phyloP scores from a whole-genome alignment of 164 flowering plant genomes.

The Annona cherimola region DNA sequence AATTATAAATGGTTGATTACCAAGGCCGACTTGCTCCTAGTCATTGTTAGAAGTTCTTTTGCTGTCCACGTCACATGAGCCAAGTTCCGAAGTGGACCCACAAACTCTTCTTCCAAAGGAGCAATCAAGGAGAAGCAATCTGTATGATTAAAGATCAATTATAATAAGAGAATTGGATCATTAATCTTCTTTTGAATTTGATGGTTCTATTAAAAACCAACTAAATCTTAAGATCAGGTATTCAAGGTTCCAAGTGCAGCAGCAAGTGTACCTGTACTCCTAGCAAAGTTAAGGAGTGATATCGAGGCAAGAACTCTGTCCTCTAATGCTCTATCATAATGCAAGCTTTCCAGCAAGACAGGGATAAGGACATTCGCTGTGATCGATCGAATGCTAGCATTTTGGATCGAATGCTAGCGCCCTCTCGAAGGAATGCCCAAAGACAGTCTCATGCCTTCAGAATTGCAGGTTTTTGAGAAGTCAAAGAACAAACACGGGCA shows the following conservation, averaged over 20 bases:
- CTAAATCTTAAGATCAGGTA: too few species aligned
- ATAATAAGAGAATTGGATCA: background rate
- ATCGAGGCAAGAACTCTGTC: constrained; percentile 52
- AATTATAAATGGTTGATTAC: background rate
- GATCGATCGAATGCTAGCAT: constrained; percentile 24
- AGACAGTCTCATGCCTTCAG: too few species aligned
- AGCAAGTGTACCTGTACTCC: constrained; percentile 43
- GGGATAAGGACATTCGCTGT: constrained; percentile 40
- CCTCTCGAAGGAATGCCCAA: too few species aligned
- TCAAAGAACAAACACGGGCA: too few species aligned
- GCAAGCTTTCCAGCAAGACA: constrained; percentile 32
- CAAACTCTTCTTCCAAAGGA: constrained; percentile 23
- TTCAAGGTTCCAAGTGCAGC: too few species aligned
- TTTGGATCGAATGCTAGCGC: constrained; percentile 17
- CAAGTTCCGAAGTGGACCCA: constrained; percentile 29
- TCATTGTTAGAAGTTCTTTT: constrained; percentile 35
- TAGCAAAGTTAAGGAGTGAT: constrained; percentile 37
- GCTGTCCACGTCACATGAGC: constrained; percentile 53
- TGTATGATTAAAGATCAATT: constrained; percentile 19
- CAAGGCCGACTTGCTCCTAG: constrained; percentile 1
- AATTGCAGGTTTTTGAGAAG: too few species aligned
- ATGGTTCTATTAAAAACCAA: too few species aligned
- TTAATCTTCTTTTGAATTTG: too few species aligned
- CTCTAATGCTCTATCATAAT: constrained; percentile 32
- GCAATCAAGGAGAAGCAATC: constrained; percentile 22